Base-by-base conservation (phyloP, 495 filamentous ascomycete species). In the Hypoxylon perforatum region DNA sequence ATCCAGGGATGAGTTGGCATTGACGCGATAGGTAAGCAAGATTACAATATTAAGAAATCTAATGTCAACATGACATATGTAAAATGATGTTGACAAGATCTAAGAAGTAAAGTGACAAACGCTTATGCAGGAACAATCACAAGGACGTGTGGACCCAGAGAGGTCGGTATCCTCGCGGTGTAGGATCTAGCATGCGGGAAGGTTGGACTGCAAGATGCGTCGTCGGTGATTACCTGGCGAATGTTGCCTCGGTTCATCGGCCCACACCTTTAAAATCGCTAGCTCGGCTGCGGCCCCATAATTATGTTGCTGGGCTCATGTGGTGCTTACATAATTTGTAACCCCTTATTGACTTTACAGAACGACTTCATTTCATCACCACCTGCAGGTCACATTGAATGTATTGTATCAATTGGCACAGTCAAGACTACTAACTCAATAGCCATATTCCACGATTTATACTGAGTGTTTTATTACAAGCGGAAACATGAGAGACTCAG, bases 121-220 rank as follows among this genome's bases (percentile, higher is more conserved):
- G 44, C 59, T 65, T 62, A 61, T 62, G 61, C 61, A 65, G 42
- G 52, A 62, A 69, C 47, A 65, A 56, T n/a, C 51, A 63, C 35
- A 49, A 53, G 65, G n/a, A n/a, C 72, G 65, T 74, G 69, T 72
- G 65, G 57, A 72, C 69, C 67, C 36, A 19, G 59, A 23, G 63
- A 65, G 36, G 53, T 61, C 54, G 35, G 19, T 45, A 36, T 60
- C 46, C 46, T 65, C 62, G 63, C 57, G 38, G 42, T 54, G 25
- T 28, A 28, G 3, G 55, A n/a, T 57, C 57, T 57, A 45, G 61
- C 45, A 67, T 63, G 67, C 67, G 51, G 63, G 58, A 65, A 68
- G 60, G 61, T 56, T 57, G 53, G 49, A 56, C 39, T 42, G 46
- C 36, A 54, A 57, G 23, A 21, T 30, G 11, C 21, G 19, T 35